Conservation (phyloP, 1,284 basidiomycete species). For the Xerocomus minutiporus region DNA sequence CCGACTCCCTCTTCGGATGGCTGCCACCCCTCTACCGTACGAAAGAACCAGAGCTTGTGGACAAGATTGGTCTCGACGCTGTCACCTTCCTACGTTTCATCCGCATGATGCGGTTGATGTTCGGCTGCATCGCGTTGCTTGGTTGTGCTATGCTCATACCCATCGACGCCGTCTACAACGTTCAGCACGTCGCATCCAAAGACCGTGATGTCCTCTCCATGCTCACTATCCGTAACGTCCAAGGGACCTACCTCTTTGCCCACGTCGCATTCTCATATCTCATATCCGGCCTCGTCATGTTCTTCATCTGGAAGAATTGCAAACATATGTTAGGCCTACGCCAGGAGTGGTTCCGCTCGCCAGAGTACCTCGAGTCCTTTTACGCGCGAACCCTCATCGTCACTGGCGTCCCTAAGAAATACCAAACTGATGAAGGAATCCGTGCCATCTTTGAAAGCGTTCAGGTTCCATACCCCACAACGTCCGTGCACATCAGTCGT, state of each 20-base stretch:
- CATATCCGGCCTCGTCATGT: conserved; percentile 54
- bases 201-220: conserved; percentile 47
- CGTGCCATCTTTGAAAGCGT: conserved; percentile 58
- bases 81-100: conserved; percentile 90
- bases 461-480: conserved; percentile 71
- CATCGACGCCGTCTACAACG: conserved; percentile 66
- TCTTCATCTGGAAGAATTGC: conserved; percentile 63
- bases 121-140: conserved; percentile 62
- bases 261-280: conserved; percentile 63
- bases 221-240: conserved; percentile 65
- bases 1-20: conserved; percentile 84
- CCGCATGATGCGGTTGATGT: conserved; percentile 80
- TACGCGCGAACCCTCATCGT: conserved; percentile 66
- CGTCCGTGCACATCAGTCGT: conserved; percentile 68
- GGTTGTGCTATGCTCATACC: conserved; percentile 78
- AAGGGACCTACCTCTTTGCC: conserved; percentile 54
- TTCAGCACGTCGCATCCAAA: conserved; percentile 32
- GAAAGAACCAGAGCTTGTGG: conserved; percentile 83
- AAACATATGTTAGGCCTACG: conserved; percentile 55
- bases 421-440: conserved; percentile 68
- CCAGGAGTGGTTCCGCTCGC: conserved; percentile 58
- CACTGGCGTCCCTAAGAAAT: conserved; percentile 58
- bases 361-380: conserved; percentile 61
- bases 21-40: conserved; percentile 80
- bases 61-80: conserved; percentile 92